These are phyloP conservation scores for Tricholoma bakamatsutake DNA, from an alignment of 768 basidiomycete species.

Conservation along the genomic window DNA sequence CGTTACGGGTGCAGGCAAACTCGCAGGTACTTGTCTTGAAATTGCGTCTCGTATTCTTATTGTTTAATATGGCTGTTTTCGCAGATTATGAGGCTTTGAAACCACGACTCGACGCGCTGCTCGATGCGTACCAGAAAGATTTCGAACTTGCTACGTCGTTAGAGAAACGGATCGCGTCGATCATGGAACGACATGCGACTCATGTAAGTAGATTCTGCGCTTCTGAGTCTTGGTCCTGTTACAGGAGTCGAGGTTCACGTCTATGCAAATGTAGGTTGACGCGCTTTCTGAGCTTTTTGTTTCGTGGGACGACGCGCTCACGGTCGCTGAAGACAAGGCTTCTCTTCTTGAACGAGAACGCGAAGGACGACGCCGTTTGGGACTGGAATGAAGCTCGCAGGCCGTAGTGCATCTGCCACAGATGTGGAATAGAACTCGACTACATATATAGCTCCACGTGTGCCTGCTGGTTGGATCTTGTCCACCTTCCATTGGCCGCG, in stretches of 20 bases:
- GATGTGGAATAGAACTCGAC: background rate
- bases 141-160: constrained; percentile 47
- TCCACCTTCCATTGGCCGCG: background rate
- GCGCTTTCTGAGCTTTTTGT: constrained; percentile 80
- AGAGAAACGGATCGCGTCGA: constrained; percentile 56
- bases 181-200: constrained; percentile 66
- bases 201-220: constrained; percentile 42
- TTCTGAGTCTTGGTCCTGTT: background rate
- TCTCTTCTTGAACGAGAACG: constrained; percentile 53
- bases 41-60: background rate
- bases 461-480: background rate
- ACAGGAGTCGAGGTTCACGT: background rate
- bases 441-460: background rate
- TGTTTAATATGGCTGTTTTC: background rate
- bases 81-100: constrained; percentile 59
- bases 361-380: constrained; percentile 54
- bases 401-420: background rate
- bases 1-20: constrained; percentile 65
- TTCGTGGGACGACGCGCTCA: constrained; percentile 74
- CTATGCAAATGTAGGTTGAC: constrained; percentile 50
- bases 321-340: constrained; percentile 59
- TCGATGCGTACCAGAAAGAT: constrained; percentile 58
- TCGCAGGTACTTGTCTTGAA: constrained; percentile 39
- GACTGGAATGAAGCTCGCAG: constrained; percentile 37
- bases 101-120: constrained; percentile 59